Conservation (phyloP, 257 asterid genomes). For the Ocimum tenuiflorum region DNA sequence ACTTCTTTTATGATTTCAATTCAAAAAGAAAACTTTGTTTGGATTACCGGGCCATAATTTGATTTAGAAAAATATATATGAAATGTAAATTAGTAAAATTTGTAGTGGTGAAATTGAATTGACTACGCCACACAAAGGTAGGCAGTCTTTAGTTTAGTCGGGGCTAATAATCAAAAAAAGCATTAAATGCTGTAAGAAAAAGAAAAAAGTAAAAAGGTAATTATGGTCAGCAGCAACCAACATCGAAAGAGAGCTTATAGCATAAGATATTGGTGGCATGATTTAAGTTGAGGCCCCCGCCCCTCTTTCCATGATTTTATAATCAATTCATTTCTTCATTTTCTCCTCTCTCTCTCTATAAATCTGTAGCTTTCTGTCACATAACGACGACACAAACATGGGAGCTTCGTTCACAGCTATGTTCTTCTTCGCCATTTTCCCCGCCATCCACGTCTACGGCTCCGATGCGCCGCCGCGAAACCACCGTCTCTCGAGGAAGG, state of each 20-base stretch:
- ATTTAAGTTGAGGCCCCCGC: neutral
- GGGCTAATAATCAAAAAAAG: neutral
- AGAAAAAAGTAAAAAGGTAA: no score
- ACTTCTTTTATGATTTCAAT: no score
- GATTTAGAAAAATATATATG: no score
- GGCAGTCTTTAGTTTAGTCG: no score
- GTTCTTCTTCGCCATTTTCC: conserved; percentile 14
- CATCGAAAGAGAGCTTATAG: conserved; percentile 31
- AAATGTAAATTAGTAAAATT: no score
- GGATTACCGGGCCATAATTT: no score
- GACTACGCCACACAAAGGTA: no score
- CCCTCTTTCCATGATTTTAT: conserved; percentile 20
- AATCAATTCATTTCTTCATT: neutral
- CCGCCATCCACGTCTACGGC: conserved; percentile 17
- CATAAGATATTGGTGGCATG: conserved; percentile 13
- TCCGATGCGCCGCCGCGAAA: neutral
- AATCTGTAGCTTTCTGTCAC: neutral
- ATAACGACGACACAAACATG: conserved; percentile 15
- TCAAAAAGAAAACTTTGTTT: no score
- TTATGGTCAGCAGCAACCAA: neutral
- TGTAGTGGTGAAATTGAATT: no score
- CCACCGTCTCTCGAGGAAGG: neutral
- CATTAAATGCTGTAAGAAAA: neutral
- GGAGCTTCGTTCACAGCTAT: conserved; percentile 20
- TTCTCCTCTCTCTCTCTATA: neutral